Evolutionary conservation across 306 rosid genomes (phyloP).

Genomic region (Sicyos edulis): DNA sequence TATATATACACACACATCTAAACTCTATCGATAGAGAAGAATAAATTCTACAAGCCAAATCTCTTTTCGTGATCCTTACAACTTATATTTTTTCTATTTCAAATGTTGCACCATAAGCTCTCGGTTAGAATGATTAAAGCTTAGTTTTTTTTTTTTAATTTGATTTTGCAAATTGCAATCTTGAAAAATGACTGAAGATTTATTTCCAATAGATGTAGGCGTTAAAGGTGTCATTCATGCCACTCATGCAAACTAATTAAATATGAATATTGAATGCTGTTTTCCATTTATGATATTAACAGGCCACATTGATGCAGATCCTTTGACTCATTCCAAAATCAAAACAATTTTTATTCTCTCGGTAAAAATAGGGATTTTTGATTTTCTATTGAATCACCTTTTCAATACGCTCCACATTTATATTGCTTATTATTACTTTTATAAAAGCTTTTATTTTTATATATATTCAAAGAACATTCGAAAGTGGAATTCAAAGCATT

Average conservation of each 20-base stretch:
- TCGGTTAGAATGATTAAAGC: neutral
- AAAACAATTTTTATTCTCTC: slow-evolving; percentile 35
- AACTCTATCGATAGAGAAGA: neutral
- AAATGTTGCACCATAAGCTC: neutral
- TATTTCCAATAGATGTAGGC: neutral
- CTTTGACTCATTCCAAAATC: slow-evolving; percentile 27
- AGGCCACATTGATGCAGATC: slow-evolving; percentile 39
- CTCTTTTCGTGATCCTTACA: neutral
- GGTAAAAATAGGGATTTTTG: slow-evolving; percentile 37
- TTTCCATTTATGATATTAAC: slow-evolving; percentile 30
- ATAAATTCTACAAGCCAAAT: neutral
- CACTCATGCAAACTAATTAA: slow-evolving; percentile 18
- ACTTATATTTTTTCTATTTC: neutral
- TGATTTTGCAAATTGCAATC: neutral
- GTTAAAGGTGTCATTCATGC: neutral
- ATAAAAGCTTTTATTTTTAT: no score
- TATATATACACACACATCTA: no score
- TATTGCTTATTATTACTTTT: no score
- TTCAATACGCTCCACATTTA: slow-evolving; percentile 8
- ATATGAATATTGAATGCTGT: slow-evolving; percentile 24
- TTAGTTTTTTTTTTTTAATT: neutral
- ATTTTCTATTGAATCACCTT: slow-evolving; percentile 27
- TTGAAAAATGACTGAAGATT: neutral
- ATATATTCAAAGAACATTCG: no score
- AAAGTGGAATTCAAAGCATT: no score